Evolutionary conservation across 495 filamentous ascomycete genomes (phyloP), one percentile per base, ranked within the genome.

Genomic region (Aspergillus asperescens): DNA sequence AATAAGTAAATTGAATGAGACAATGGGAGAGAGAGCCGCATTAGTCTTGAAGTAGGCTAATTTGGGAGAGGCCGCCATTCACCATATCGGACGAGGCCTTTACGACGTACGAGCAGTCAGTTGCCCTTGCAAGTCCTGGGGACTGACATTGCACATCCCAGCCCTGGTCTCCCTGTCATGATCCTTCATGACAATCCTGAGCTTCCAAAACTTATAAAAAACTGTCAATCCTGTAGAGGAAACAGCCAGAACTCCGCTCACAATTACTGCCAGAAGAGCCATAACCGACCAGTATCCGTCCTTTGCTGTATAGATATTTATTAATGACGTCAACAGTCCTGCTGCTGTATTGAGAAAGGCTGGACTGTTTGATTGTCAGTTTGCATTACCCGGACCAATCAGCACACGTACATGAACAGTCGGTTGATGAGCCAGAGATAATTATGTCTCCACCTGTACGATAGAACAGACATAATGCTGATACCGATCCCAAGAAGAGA

Each of bases 281-380:
- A 54, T 54, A n/a, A 54, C 46, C 12, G 51, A 54, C 51, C 51
- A 54, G 16, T 47, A 25, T n/a, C 51, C 51, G 28, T 37, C 32
- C 16, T 48, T 48, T 5, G 71, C 66, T 18, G 64, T 55, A 52
- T 79, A 79, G 6, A 81, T 71, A 57, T 66, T 72, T 7, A 70
- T 64, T 4, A 79, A 39, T 13, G 77, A 75, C 6, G 63, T 64
- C 7, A 79, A 52, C 12, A 53, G 31, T 10, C 50, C 50, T 18
- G 50, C 41, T 27, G 22, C 42, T 16, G 50, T 29, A 23, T 54
- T 54, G 7, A 54, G 42, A 12, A 46, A 10, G 7, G 42, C 47
- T 18, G 42, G 42, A 18, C 51, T 54, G 23, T 13, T 23, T 10
- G 15, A 31, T 44, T 1, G 15, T 51, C 19, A 51, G 37, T 10